Base-by-base conservation (phyloP, 225 moss, liverwort and hornwort species). In the Bryoerythrophyllum caledonicum region DNA sequence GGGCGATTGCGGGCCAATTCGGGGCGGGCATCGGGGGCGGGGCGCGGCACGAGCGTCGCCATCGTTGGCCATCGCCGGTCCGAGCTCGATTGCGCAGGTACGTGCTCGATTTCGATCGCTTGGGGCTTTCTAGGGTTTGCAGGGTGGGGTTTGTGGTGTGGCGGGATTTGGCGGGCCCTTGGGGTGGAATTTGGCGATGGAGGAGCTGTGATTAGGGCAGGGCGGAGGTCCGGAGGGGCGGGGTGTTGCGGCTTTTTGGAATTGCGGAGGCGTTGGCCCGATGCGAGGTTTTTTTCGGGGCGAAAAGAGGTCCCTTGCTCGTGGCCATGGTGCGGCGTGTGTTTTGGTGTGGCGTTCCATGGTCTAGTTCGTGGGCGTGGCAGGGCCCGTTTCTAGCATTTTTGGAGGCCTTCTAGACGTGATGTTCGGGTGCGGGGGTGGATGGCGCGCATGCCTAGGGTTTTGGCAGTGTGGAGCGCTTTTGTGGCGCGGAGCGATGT, bases 51-150 rank as follows among this genome's bases (percentile, higher is more conserved):
- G 23, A 59, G 49, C 59, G 72, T 40, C 64, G 75, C 34, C 46
- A 7, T 24, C 40, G 17, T 8, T 32, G 49, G 76, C 72, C 76
- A 67, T 60, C 59, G 66, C 71, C 71, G 60, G 60, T 60, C 66
- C 81, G 76, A 54, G 72, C 52, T 72, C 60, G 76, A 81, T 76
- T 65, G 76, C 41, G 7, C 67, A 82, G 76, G 81, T 81, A 65
- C 57, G 76, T 75, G 15, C 49, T 10, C 10, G 38, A 41, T 76
- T 37, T 76, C 30, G 76, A 54, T 26, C 38, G 40, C 8, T 41
- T 34, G 55, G 57, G 64, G 15, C 57, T 59, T 72, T 81, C 81
- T 81, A 81, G 81, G 72, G 76, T 70, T 81, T 65, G 62, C 41
- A 27, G 15, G 51, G 69, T 78, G 82, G 82, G 82, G 78, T 82